Conservation (phyloP, 345 rosid species). For the Heritiera fomes region DNA sequence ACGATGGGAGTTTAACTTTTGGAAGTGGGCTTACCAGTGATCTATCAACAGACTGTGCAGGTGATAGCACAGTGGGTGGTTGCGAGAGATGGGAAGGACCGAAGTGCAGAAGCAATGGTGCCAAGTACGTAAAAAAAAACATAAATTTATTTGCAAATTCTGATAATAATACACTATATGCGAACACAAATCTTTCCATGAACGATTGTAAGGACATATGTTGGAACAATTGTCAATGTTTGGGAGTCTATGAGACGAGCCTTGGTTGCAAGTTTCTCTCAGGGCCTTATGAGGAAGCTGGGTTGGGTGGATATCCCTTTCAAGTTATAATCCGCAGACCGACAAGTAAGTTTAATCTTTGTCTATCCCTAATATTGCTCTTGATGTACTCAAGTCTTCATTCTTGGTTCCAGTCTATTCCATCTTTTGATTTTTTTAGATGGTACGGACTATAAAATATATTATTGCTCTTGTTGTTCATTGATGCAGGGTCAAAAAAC, state of each 20-base stretch:
- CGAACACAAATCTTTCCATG: neutral
- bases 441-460: neutral
- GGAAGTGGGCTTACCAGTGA: fast-evolving
- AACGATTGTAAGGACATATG: conserved; percentile 11
- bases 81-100: conserved; percentile 13
- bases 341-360: too few relatives aligned
- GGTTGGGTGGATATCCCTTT: neutral
- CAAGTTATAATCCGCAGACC: neutral
- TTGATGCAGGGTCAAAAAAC: neutral
- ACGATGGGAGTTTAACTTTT: too few relatives aligned
- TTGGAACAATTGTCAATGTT: neutral
- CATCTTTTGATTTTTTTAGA: neutral
- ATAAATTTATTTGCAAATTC: neutral
- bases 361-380: neutral
- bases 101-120: neutral
- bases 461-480: neutral
- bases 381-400: neutral
- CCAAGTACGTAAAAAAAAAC: neutral
- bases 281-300: neutral
- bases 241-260: neutral
- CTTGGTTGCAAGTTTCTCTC: conserved; percentile 1
- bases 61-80: neutral
- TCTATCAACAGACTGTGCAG: neutral
- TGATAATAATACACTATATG: neutral
- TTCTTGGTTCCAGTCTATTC: neutral